Evolutionary conservation across 2,329 filamentous ascomycete genomes (phyloP).

Genomic region (Pyrenochaeta sp.): DNA sequence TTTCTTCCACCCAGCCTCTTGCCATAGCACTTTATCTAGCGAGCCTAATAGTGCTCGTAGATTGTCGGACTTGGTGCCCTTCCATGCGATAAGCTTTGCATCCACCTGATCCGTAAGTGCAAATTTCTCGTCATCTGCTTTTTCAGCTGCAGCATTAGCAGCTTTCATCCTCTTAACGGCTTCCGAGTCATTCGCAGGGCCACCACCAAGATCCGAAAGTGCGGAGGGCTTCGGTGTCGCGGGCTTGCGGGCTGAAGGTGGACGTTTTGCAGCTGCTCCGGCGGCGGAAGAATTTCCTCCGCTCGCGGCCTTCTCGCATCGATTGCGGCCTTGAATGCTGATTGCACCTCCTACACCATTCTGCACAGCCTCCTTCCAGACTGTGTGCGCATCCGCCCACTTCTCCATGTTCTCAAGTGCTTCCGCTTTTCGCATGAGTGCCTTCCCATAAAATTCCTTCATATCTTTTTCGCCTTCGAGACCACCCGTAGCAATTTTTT

Average conservation of each 20-base stretch:
- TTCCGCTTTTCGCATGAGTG: constrained; percentile 92
- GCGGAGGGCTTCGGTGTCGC: constrained; percentile 51
- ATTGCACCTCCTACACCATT: constrained; percentile 84
- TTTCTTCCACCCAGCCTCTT: constrained; percentile 94
- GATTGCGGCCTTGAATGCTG: constrained; percentile 83
- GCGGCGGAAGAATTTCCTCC: constrained; percentile 28
- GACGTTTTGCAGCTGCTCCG: constrained; percentile 30
- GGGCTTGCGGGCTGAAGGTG: constrained; percentile 37
- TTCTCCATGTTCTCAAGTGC: constrained; percentile 94
- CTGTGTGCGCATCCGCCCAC: constrained; percentile 81
- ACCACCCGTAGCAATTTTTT: constrained; percentile 74
- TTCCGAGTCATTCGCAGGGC: constrained; percentile 65
- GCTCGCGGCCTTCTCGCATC: constrained; percentile 85
- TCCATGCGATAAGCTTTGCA: constrained; percentile 79
- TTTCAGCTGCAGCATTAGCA: constrained; percentile 85
- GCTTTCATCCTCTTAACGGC: constrained; percentile 84
- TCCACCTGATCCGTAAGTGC: constrained; percentile 87
- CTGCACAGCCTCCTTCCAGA: constrained; percentile 86
- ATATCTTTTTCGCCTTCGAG: constrained; percentile 76
- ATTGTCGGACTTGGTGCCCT: constrained; percentile 91
- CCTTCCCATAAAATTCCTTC: constrained; percentile 93
- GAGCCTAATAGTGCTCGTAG: constrained; percentile 86
- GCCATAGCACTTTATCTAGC: constrained; percentile 89
- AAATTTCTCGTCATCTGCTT: constrained; percentile 91
- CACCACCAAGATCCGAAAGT: constrained; percentile 51